Conservation (phyloP, 306 rosid genomes). For the Cercis canadensis region DNA sequence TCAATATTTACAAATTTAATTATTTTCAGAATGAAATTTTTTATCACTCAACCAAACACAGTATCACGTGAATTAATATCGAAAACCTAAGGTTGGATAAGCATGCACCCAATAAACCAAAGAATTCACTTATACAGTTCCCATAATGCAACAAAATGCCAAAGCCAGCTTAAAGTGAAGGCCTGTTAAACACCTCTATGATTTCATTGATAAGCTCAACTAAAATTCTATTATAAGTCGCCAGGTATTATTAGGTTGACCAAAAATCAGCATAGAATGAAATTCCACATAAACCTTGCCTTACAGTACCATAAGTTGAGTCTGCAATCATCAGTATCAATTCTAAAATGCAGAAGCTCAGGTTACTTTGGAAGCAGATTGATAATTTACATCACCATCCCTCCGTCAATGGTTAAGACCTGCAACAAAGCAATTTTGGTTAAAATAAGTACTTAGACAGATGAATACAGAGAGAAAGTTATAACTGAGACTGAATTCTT, state of each 20-base stretch:
- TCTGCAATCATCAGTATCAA: conserved; percentile 26
- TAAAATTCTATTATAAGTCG: conserved; percentile 40
- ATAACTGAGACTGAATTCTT: conserved; percentile 2
- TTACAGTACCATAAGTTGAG: conserved; percentile 20
- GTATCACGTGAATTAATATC: too few relatives aligned
- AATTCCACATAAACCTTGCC: conserved; percentile 19
- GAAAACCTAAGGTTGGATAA: too few relatives aligned
- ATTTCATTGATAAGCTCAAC: conserved; percentile 41
- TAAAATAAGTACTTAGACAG: conserved; percentile 1
- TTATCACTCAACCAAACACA: too few relatives aligned
- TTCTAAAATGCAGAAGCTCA: conserved; percentile 15
- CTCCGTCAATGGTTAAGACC: conserved; percentile 96
- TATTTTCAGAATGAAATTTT: too few relatives aligned
- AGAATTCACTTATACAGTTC: too few relatives aligned
- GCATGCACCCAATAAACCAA: too few relatives aligned
- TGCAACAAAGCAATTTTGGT: conserved; percentile 41
- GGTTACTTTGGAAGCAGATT: conserved; percentile 2
- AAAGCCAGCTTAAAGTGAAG: not conserved
- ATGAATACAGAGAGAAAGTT: not conserved
- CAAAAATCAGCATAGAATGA: conserved; percentile 32
- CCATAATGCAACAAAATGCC: conserved; percentile 26
- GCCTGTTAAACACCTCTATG: conserved; percentile 24
- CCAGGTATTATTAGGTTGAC: conserved; percentile 27
- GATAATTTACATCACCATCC: conserved; percentile 80
- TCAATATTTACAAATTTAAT: too few relatives aligned